These are phyloP conservation scores for Exobasidium rhododendri DNA, from an alignment of 1,284 basidiomycete species.

Conservation along the genomic window DNA sequence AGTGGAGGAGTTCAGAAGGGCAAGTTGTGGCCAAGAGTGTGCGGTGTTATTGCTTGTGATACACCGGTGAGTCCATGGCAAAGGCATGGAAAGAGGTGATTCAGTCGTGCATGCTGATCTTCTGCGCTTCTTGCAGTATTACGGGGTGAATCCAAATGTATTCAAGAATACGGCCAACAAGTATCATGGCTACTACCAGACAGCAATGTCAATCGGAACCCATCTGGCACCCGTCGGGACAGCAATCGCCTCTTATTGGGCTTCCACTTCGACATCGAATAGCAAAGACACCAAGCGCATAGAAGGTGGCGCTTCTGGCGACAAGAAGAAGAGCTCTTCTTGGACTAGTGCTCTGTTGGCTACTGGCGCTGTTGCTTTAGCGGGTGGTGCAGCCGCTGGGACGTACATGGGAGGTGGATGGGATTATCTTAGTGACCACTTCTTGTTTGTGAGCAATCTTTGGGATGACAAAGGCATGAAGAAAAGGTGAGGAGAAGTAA, in stretches of 20 bases:
- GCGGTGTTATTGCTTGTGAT: slow-evolving; percentile 80
- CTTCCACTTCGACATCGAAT: neutral
- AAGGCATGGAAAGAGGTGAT: slow-evolving; percentile 59
- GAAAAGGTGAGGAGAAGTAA: slow-evolving; percentile 59
- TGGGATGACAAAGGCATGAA: slow-evolving; percentile 74
- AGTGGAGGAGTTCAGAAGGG: slow-evolving; percentile 5
- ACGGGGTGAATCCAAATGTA: slow-evolving; percentile 70
- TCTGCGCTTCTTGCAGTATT: slow-evolving; percentile 19
- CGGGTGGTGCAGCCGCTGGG: slow-evolving; percentile 74
- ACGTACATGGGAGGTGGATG: slow-evolving; percentile 33
- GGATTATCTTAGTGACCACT: slow-evolving; percentile 76
- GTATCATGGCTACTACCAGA: slow-evolving; percentile 69
- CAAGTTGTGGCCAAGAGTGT: slow-evolving; percentile 73
- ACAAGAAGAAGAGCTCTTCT: slow-evolving; percentile 24
- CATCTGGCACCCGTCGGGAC: slow-evolving; percentile 56
- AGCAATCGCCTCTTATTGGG: slow-evolving; percentile 55
- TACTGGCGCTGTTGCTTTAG: slow-evolving; percentile 60
- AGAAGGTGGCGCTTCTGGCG: neutral
- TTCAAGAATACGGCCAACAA: slow-evolving; percentile 81
- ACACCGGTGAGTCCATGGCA: slow-evolving; percentile 65
- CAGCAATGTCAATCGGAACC: slow-evolving; percentile 62
- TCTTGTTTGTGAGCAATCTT: slow-evolving; percentile 81
- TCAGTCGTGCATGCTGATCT: neutral
- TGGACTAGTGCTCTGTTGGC: slow-evolving; percentile 57
- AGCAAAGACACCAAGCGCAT: neutral